Conservation (phyloP, 1,284 basidiomycete species). For the Tremellales sp. region DNA sequence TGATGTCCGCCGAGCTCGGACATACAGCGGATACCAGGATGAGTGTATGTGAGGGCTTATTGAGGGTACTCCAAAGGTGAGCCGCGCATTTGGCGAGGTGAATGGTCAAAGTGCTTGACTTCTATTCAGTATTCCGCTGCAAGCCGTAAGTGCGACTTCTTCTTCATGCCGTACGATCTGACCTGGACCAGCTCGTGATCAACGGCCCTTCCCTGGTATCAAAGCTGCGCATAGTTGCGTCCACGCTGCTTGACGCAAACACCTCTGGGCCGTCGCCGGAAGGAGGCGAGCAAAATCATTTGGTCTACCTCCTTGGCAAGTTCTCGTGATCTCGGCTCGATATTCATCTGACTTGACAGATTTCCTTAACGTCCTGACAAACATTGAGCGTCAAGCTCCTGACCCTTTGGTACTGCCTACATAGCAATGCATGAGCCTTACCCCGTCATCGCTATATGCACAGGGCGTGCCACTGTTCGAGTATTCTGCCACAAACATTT, state of each 20-base stretch:
- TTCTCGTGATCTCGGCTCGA: conserved; percentile 1
- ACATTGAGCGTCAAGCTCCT: conserved; percentile 22
- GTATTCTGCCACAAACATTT: too few species aligned
- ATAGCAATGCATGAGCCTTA: too few species aligned
- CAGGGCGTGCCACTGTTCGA: too few species aligned
- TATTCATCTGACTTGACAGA: conserved; percentile 5
- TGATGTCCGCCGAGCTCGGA: conserved; percentile 20
- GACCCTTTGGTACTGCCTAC: too few species aligned
- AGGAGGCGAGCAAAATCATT: conserved; percentile 4
- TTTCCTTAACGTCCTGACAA: conserved; percentile 24
- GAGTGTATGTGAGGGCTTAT: conserved; percentile 23
- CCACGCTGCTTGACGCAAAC: conserved; percentile 22
- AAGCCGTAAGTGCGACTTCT: conserved; percentile 14
- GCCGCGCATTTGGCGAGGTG: background rate
- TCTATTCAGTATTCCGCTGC: conserved; percentile 15
- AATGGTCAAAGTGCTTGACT: background rate
- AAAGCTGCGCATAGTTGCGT: conserved; percentile 26
- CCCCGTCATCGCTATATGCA: too few species aligned
- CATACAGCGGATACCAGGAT: conserved; percentile 19
- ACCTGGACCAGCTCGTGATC: conserved; percentile 20
- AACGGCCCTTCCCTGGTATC: conserved; percentile 27
- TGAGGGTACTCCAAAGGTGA: conserved; percentile 22
- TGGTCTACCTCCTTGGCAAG: conserved; percentile 20
- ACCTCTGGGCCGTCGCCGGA: conserved; percentile 13
- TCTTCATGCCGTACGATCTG: background rate